Conservation (phyloP, 2,329 filamentous ascomycete species). For the Aquanectria penicillioides region DNA sequence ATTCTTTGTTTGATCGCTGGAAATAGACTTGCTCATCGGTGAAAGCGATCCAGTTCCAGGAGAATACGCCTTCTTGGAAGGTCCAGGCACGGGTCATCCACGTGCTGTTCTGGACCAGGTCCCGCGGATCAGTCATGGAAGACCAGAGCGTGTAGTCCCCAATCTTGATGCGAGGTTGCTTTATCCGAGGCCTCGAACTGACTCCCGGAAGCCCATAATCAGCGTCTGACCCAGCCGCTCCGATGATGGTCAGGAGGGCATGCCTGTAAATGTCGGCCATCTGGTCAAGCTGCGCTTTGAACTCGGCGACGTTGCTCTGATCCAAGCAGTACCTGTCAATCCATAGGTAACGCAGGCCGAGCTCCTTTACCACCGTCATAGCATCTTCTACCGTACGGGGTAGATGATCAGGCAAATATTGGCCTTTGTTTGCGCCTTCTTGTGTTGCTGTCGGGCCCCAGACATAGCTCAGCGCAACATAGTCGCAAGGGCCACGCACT, state of each 20-base stretch:
- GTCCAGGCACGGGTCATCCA: conserved; percentile 26
- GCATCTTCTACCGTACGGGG: conserved; percentile 23
- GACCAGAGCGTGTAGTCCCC: conserved; percentile 23
- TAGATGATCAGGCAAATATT: neutral
- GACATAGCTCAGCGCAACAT: conserved; percentile 23
- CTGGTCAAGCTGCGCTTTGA: conserved; percentile 18
- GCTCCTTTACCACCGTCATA: conserved; percentile 19
- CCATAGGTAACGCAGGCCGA: conserved; percentile 21
- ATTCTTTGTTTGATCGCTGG: conserved; percentile 19
- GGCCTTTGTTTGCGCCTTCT: neutral
- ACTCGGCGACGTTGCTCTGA: conserved; percentile 17
- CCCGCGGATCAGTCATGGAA: conserved; percentile 18
- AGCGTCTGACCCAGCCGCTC: conserved; percentile 14
- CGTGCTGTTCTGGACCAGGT: conserved; percentile 2
- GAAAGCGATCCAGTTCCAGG: conserved; percentile 20
- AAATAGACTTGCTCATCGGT: conserved; percentile 26
- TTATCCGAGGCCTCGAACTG: conserved; percentile 6
- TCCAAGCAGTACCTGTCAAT: conserved; percentile 24
- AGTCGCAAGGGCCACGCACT: conserved; percentile 14
- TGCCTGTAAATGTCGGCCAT: conserved; percentile 26
- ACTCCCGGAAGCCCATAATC: conserved; percentile 22
- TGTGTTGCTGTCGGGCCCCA: conserved; percentile 8
- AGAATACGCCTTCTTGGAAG: conserved; percentile 20
- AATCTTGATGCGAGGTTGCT: conserved; percentile 14
- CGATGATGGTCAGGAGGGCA: conserved; percentile 17